phyloP scores from a whole-genome alignment of 768 basidiomycete genomes.

The Naganishia vishniacii region DNA sequence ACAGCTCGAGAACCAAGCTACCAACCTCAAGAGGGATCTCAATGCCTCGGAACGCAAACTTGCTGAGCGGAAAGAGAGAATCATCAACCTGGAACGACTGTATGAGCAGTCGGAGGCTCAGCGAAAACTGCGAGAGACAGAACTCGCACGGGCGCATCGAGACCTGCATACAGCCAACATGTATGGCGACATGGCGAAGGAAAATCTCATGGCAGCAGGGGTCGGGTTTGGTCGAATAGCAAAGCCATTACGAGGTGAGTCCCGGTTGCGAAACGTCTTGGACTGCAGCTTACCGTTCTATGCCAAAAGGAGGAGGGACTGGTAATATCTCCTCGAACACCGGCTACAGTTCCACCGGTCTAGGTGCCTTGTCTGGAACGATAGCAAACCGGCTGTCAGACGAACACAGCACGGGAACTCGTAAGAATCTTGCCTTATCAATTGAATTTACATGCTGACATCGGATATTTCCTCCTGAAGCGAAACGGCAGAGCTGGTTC shows the following conservation, averaged over 20 bases:
- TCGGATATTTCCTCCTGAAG: not conserved
- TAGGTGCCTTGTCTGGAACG: not conserved
- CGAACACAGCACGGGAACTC: not conserved
- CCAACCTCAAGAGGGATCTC: constrained; percentile 91
- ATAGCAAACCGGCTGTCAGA: not conserved
- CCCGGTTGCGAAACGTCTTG: not conserved
- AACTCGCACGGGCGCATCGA: constrained; percentile 66
- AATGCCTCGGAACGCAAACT: constrained; percentile 95
- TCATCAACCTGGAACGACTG: constrained; percentile 88
- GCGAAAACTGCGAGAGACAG: constrained; percentile 81
- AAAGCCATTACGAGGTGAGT: constrained; percentile 77
- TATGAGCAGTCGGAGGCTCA: constrained; percentile 92
- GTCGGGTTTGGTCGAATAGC: constrained; percentile 61
- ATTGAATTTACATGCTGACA: not conserved
- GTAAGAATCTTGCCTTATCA: not conserved
- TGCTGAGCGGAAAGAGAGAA: constrained; percentile 91
- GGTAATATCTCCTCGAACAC: not conserved
- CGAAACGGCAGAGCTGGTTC: constrained; percentile 29
- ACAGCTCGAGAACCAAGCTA: constrained; percentile 97
- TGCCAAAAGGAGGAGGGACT: constrained; percentile 1
- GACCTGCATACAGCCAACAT: constrained; percentile 20
- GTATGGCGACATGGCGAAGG: constrained; percentile 61
- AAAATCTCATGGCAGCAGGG: constrained; percentile 72
- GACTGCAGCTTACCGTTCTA: not conserved
- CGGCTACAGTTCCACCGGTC: not conserved